These are phyloP conservation scores for Meyerozyma elateridarum DNA, from an alignment of 1,139 yeast genomes.

Conservation along the genomic window DNA sequence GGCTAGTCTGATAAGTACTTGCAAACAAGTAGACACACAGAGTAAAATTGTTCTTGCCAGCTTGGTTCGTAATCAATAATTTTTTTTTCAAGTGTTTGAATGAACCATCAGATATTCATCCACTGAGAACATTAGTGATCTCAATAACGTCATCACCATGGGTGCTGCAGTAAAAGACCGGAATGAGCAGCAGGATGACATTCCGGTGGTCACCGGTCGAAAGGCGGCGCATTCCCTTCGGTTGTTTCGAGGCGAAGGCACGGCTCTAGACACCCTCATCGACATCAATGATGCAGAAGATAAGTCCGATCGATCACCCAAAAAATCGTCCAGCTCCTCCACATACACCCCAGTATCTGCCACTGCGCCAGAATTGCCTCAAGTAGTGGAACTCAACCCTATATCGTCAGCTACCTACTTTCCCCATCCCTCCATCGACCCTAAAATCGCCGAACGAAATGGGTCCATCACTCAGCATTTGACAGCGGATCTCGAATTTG, in stretches of 20 bases:
- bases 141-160: neutral
- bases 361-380: slow-evolving; percentile 1
- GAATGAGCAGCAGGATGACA: slow-evolving; percentile 1
- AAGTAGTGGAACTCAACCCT: slow-evolving; percentile 30
- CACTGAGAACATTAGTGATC: no score
- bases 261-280: slow-evolving; percentile 8
- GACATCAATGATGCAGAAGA: slow-evolving; percentile 8
- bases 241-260: slow-evolving; percentile 25
- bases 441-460: slow-evolving; percentile 8
- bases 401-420: slow-evolving; percentile 65
- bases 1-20: no score
- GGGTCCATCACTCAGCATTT: slow-evolving; percentile 16
- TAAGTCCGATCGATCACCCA: slow-evolving; percentile 1
- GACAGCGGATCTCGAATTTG: slow-evolving; percentile 16
- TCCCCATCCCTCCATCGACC: slow-evolving; percentile 54
- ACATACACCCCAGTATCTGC: no score
- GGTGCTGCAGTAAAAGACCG: slow-evolving; percentile 2
- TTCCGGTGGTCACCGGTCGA: slow-evolving; percentile 27
- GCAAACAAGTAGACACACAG: no score
- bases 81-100: no score
- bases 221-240: slow-evolving; percentile 51
- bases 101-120: no score
- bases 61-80: no score
- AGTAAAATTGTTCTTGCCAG: no score
- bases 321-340: neutral